Evolutionary conservation across 176 grass and related monocot genomes (phyloP), one percentile per base, ranked within the genome.

Genomic region (Bromus sterilis): DNA sequence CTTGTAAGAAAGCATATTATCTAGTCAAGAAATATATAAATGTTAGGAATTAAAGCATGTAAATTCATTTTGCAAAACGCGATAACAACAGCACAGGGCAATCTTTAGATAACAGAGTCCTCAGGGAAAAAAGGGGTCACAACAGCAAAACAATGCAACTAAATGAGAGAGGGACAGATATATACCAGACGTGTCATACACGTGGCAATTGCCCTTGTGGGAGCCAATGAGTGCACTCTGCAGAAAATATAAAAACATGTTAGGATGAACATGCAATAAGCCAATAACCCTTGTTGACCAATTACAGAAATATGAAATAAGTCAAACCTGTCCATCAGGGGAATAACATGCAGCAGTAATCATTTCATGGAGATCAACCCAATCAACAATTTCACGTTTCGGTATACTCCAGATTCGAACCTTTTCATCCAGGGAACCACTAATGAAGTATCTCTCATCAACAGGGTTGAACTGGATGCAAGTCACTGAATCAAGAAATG

Each of bases 401-500:
- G 88, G 95, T 80, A 98, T 88, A 81, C 90, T 95, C 95, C 95
- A 98, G 73, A 98, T 98, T 56, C 95, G 90, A 39, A 98, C 90
- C 55, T 98, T 98, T 63, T 95, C 79, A 88, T 98, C 95, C 68
- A 98, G 82, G 46, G 95, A 98, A 76, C 95, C 95, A 66, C 95
- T 98, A 86, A 98, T 98, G 84, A 98, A 98, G 85, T 95, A 98
- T 87, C 86, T 98, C 69, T 98, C 95, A 83, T 98, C 92, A 88
- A 95, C 84, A 85, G 95, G 95, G 87, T 98, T 98, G 88, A 98
- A 98, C 86, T 98, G 95, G 84, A 98, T 95, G 86, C 92, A 98
- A 71, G 95, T 98, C 88, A 98, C 95, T 98, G 87, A 77, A 94
- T 78, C 83, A 91, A 63, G 34, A 82, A 37, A 46, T 53, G 28